A percentile compares a stretch with the other conserved stretches of the same genome.
These are phyloP conservation scores for Ogataea ramenticola DNA, from an alignment of 805 yeast species.

Conservation along the genomic window DNA sequence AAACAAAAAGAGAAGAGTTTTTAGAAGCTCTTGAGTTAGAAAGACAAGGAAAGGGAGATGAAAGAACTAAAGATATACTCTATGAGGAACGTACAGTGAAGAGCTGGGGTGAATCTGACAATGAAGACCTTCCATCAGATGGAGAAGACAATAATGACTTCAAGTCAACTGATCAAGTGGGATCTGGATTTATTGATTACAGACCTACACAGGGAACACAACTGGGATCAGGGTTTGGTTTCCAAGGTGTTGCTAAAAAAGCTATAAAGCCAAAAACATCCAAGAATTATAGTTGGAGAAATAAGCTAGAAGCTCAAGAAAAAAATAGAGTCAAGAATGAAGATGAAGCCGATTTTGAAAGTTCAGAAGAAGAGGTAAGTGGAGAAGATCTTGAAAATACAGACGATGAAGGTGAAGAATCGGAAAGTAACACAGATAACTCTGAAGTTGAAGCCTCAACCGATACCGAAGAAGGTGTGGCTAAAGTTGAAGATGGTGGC, in stretches of 20 bases:
- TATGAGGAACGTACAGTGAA: slow-evolving; percentile 63
- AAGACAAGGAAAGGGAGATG: slow-evolving; percentile 62
- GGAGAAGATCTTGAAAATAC: slow-evolving; percentile 20
- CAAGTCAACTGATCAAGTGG: slow-evolving; percentile 27
- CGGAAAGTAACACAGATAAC: slow-evolving; percentile 11
- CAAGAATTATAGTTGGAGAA: slow-evolving; percentile 72
- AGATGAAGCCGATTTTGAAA: slow-evolving; percentile 54
- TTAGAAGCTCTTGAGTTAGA: slow-evolving; percentile 72
- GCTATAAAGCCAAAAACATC: slow-evolving; percentile 35
- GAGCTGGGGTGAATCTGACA: slow-evolving; percentile 46
- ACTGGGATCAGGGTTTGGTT: slow-evolving; percentile 64
- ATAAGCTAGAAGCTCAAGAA: slow-evolving; percentile 41
- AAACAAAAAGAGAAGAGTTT: slow-evolving; percentile 60
- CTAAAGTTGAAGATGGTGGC: no score
- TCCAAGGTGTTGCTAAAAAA: slow-evolving; percentile 45
- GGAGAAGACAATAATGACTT: slow-evolving; percentile 4
- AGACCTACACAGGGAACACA: slow-evolving; percentile 59
- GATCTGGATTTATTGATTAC: slow-evolving; percentile 55
- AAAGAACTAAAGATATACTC: slow-evolving; percentile 49
- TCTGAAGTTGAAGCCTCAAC: slow-evolving; percentile 21
- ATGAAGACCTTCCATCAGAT: slow-evolving; percentile 14
- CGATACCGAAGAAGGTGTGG: no score
- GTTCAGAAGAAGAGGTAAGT: slow-evolving; percentile 22
- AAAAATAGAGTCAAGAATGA: slow-evolving; percentile 36
- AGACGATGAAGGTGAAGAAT: slow-evolving; percentile 15